Evolutionary conservation across 805 yeast genomes (phyloP).

Genomic region (Yarrowia porcina): DNA sequence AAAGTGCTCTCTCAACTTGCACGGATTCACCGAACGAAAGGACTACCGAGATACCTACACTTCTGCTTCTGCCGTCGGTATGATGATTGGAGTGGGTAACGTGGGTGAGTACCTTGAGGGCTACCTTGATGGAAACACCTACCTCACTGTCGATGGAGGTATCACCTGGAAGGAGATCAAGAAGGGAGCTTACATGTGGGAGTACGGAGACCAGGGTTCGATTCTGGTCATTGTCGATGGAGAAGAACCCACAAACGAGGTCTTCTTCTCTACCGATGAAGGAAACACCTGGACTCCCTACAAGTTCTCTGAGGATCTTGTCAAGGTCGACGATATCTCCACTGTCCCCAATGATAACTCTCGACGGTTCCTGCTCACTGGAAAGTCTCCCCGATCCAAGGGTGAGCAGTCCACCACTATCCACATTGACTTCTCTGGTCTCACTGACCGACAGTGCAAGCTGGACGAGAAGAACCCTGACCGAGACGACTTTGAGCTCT

Average conservation of each 20-base stretch:
- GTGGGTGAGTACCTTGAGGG: slow-evolving; percentile 64
- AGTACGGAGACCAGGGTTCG: slow-evolving; percentile 93
- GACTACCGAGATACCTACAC: slow-evolving; percentile 84
- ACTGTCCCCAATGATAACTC: slow-evolving; percentile 94
- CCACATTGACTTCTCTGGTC: slow-evolving; percentile 56
- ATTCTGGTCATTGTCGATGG: slow-evolving; percentile 69
- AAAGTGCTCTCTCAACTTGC: slow-evolving; percentile 77
- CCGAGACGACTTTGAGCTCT: slow-evolving; percentile 58
- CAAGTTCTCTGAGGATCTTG: slow-evolving; percentile 55
- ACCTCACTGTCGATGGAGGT: slow-evolving; percentile 87
- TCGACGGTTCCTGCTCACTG: slow-evolving; percentile 67
- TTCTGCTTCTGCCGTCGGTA: slow-evolving; percentile 84
- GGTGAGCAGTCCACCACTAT: slow-evolving; percentile 49
- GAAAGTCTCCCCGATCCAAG: slow-evolving; percentile 44
- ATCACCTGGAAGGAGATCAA: slow-evolving; percentile 76
- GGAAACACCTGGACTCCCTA: slow-evolving; percentile 74
- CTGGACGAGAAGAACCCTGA: slow-evolving; percentile 46
- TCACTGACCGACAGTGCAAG: slow-evolving; percentile 54
- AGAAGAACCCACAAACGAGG: slow-evolving; percentile 52
- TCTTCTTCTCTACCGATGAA: slow-evolving; percentile 70
- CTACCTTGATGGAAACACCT: slow-evolving; percentile 58
- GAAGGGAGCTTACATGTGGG: slow-evolving; percentile 84
- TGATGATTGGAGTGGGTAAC: slow-evolving; percentile 89
- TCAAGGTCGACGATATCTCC: slow-evolving; percentile 56
- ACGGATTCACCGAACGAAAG: slow-evolving; percentile 82